A percentile compares a stretch with the other conserved stretches of the same genome.
phyloP scores from a whole-genome alignment of 2,329 filamentous ascomycete genomes.

The Aspergillus sp. region DNA sequence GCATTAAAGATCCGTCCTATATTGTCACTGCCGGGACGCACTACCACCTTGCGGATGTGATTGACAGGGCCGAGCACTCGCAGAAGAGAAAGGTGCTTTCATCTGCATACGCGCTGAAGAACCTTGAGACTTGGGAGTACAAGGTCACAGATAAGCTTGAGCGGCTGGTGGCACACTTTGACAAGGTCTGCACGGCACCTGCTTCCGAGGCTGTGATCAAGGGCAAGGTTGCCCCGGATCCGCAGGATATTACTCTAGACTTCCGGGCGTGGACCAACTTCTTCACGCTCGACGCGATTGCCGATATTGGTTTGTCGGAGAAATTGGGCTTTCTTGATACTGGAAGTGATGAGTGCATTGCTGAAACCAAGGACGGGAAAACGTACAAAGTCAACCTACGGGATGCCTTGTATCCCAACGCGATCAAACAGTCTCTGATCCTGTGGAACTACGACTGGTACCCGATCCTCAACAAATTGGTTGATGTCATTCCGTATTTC shows the following conservation, averaged over 20 bases:
- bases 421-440: conserved; percentile 43
- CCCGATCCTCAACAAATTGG: conserved; percentile 40
- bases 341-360: conserved; percentile 41
- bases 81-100: conserved; percentile 47
- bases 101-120: conserved; percentile 48
- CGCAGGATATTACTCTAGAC: conserved; percentile 37
- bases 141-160: conserved; percentile 49
- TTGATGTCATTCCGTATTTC: conserved; percentile 41
- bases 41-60: conserved; percentile 47
- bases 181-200: conserved; percentile 31
- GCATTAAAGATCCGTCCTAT: conserved; percentile 47
- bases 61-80: conserved; percentile 47
- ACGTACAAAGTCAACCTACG: conserved; percentile 43
- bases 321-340: conserved; percentile 47
- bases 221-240: conserved; percentile 13
- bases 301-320: conserved; percentile 49
- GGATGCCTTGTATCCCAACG: conserved; percentile 47
- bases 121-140: conserved; percentile 49
- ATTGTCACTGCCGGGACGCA: conserved; percentile 42
- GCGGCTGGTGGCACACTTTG: conserved; percentile 40
- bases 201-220: conserved; percentile 28
- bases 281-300: conserved; percentile 52
- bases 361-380: conserved; percentile 41
- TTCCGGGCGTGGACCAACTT: conserved; percentile 49
- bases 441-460: conserved; percentile 50